Conservation (phyloP, 2,329 filamentous ascomycete species). For the Ceratocystis harringtonii region DNA sequence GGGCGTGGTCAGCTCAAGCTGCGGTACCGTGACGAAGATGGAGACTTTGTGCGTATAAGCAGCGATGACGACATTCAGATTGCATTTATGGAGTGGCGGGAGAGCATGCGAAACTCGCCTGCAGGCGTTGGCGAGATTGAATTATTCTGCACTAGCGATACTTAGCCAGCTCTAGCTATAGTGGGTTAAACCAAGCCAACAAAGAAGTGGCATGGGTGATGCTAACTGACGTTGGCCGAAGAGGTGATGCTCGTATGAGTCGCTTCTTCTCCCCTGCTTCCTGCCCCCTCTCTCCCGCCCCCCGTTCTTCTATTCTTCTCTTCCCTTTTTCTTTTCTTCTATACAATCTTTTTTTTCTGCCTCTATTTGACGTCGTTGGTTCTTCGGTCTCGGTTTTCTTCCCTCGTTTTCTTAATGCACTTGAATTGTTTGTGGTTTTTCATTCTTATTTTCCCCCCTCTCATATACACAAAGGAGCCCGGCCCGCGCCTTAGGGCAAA, state of each 20-base stretch:
- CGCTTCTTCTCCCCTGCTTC: not conserved
- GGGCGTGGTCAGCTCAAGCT: conserved; percentile 69
- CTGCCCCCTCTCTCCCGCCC: not conserved
- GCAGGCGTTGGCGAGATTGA: conserved; percentile 80
- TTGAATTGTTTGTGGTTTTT: conserved; percentile 8
- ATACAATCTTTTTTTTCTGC: conserved; percentile 18
- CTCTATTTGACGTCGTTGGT: conserved; percentile 10
- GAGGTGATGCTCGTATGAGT: not conserved
- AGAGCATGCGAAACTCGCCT: conserved; percentile 38
- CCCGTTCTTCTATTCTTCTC: not conserved
- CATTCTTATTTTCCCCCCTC: not conserved
- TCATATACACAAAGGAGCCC: not conserved
- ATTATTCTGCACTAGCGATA: conserved; percentile 56
- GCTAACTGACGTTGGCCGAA: not conserved
- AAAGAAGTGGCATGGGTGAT: too few species aligned
- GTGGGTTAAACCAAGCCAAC: not conserved
- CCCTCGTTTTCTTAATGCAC: conserved; percentile 15
- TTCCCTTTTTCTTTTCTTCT: not conserved
- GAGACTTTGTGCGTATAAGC: conserved; percentile 83
- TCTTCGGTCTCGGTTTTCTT: conserved; percentile 11
- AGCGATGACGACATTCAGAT: conserved; percentile 94
- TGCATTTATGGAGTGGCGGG: conserved; percentile 87
- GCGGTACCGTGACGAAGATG: conserved; percentile 82
- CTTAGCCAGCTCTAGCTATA: conserved; percentile 17
- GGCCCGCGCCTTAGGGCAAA: not conserved